Conservation (phyloP, 768 basidiomycete genomes). For the Pleurotus djamor region DNA sequence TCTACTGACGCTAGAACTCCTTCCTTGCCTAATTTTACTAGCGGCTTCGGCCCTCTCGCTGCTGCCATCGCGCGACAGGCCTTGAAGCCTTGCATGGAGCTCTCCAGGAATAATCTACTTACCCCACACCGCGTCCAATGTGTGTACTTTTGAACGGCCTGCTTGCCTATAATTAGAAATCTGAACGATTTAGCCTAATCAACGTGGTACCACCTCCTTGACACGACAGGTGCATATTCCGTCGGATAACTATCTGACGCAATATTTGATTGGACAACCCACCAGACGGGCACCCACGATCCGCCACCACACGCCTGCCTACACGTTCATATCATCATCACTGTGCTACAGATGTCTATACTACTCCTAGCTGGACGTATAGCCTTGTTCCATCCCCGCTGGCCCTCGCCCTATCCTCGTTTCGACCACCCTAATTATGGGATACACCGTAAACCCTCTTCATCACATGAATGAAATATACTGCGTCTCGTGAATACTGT, state of each 20-base stretch:
- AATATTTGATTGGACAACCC: neutral
- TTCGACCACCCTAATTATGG: neutral
- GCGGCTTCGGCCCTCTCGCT: too few relatives aligned
- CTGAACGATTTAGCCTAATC: neutral
- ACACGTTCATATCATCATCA: neutral
- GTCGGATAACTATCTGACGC: neutral
- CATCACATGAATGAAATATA: neutral
- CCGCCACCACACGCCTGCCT: neutral
- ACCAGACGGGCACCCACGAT: neutral
- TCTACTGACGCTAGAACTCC: neutral
- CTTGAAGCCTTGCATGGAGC: too few relatives aligned
- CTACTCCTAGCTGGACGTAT: neutral
- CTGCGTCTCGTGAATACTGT: neutral
- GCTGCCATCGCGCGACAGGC: too few relatives aligned
- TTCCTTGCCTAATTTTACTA: neutral
- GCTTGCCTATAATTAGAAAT: neutral
- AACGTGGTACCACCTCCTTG: neutral
- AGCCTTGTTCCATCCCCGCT: neutral
- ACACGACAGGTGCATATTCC: neutral
- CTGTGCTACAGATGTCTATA: neutral
- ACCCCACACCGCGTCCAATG: neutral
- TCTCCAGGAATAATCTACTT: neutral
- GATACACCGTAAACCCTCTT: neutral
- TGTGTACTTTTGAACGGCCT: neutral
- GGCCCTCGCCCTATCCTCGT: slow-evolving; percentile 1